Evolutionary conservation across 192 early-diverging fungal genomes (phyloP), one percentile per base, ranked within the genome.

Genomic region (Chytriomyces confervae): DNA sequence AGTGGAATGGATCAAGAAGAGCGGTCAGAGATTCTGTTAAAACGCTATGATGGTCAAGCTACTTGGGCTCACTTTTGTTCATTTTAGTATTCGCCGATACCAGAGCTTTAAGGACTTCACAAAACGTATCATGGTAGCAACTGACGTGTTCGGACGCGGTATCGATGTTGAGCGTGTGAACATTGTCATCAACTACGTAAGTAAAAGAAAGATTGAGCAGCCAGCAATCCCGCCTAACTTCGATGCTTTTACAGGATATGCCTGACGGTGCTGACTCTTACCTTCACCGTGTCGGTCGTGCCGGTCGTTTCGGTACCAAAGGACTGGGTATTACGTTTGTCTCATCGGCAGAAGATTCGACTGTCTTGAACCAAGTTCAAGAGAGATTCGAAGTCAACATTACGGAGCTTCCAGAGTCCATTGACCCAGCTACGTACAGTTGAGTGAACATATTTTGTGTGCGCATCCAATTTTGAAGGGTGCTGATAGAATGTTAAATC

Each of bases 261-360:
- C 94, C 97, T 24, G 94, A 94, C 72, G 81, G 83, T 46, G 91
- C 95, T 6, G 96, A 97, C 83, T 87, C 92, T 18, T 98, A 98
- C 81, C 89, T 98, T 20, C 97, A 98, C 79, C 87, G 97, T 75
- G 97, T 98, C 66, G 97, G 97, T 66, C 95, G 97, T 92, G 97
- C 97, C 50, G 97, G 97, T 76, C 93, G 97, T 89, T 98, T 98
- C 76, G 97, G 97, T 84, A 98, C 97, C 84, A 98, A 98, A 90
- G 97, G 97, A 84, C 85, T 97, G 61, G 97, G 94, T 29, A 91
- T 98, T 61, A 95, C 96, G 0, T 98, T 98, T 86, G 93, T 96
- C 10, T 88, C 95, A 2, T 92, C 92, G 11, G 90, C 93, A 18
- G 91, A 91, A 60, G 97, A 98, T 81, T 86, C 90, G 65, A 80